A percentile compares a stretch with the other conserved stretches of the same genome.
These are phyloP conservation scores for Hymenoscyphus fraxineus DNA, from an alignment of 2,329 filamentous ascomycete species.

Conservation along the genomic window DNA sequence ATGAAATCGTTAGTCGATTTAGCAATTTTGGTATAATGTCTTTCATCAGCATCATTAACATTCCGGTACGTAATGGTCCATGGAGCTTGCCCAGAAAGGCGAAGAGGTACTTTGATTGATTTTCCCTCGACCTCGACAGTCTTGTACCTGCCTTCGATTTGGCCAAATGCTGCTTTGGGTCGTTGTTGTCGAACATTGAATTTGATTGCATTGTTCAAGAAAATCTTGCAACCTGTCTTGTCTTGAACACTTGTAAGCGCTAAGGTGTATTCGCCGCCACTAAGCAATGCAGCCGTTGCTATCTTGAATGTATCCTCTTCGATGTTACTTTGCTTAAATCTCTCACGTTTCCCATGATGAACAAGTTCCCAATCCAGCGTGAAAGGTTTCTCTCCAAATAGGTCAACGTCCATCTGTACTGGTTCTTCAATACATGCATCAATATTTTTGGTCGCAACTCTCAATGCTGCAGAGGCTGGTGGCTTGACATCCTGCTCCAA, in stretches of 20 bases:
- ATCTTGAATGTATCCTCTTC: conserved; percentile 63
- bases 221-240: conserved; percentile 78
- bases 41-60: conserved; percentile 47
- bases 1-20: conserved; percentile 65
- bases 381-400: conserved; percentile 83
- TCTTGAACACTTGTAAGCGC: conserved; percentile 85
- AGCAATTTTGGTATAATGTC: conserved; percentile 44
- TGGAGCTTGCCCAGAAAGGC: conserved; percentile 79
- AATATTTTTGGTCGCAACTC: conserved; percentile 49
- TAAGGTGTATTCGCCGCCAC: conserved; percentile 87
- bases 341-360: conserved; percentile 79
- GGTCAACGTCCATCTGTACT: conserved; percentile 67
- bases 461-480: conserved; percentile 74
- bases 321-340: conserved; percentile 62
- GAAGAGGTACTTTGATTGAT: conserved; percentile 70
- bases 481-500: conserved; percentile 92
- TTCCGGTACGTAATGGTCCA: conserved; percentile 80
- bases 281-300: conserved; percentile 66
- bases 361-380: conserved; percentile 88
- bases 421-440: conserved; percentile 80
- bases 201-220: conserved; percentile 78
- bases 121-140: conserved; percentile 75
- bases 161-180: conserved; percentile 80
- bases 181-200: conserved; percentile 85
- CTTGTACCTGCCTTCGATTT: conserved; percentile 74